Conservation (phyloP, 495 filamentous ascomycete genomes). For the Penicillium pulvis region DNA sequence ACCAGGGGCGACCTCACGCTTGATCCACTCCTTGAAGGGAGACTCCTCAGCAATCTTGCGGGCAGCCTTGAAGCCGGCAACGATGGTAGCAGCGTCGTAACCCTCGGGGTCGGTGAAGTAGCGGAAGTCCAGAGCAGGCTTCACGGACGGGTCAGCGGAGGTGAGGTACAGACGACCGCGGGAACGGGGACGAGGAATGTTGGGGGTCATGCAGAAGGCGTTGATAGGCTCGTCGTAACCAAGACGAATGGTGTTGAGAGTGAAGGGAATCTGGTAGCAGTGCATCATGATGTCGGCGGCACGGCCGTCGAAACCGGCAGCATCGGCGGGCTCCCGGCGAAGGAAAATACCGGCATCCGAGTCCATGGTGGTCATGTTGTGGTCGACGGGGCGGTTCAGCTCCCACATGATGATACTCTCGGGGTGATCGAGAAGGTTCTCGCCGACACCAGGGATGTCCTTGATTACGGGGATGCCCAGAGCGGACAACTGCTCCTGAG, state of each 20-base stretch:
- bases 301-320: conserved; percentile 64
- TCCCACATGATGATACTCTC: conserved; percentile 85
- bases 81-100: conserved; percentile 79
- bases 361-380: conserved; percentile 82
- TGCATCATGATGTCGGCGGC: conserved; percentile 88
- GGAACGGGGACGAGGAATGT: conserved; percentile 80
- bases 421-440: conserved; percentile 78
- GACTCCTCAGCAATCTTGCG: conserved; percentile 68
- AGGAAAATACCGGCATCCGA: conserved; percentile 84
- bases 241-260: conserved; percentile 68
- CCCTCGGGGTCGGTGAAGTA: conserved; percentile 86
- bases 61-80: conserved; percentile 73
- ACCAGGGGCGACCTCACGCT: conserved; percentile 77
- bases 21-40: conserved; percentile 79
- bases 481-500: conserved; percentile 59
- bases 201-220: conserved; percentile 91
- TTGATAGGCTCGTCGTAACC: conserved; percentile 73
- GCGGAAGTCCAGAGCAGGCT: conserved; percentile 81
- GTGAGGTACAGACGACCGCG: conserved; percentile 73
- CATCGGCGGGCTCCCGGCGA: conserved; percentile 66
- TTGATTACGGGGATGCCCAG: conserved; percentile 69
- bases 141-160: conserved; percentile 67
- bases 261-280: conserved; percentile 87
- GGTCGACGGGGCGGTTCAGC: conserved; percentile 71
- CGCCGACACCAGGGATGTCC: conserved; percentile 75